Percentiles rank a stretch among this genome's conserved stretches.
These are phyloP conservation scores for Monilinia polystroma DNA, from an alignment of 2,329 filamentous ascomycete genomes.

Conservation along the genomic window DNA sequence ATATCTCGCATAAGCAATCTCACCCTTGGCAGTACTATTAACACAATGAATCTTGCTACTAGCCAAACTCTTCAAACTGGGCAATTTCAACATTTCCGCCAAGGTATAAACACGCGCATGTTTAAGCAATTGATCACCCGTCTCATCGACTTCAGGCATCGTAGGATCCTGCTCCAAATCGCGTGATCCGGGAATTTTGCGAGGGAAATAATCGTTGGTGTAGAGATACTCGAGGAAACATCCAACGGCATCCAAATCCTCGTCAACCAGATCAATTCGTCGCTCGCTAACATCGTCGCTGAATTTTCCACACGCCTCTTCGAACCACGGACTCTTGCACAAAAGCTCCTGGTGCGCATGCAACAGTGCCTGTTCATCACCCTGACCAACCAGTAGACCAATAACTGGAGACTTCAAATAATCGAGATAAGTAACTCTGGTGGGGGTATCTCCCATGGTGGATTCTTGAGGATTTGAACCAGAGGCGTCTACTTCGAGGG, in stretches of 20 bases:
- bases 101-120: constrained; percentile 90
- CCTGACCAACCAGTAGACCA: constrained; percentile 63
- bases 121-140: constrained; percentile 79
- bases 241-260: constrained; percentile 71
- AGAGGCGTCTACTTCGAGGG: constrained; percentile 10
- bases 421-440: constrained; percentile 47
- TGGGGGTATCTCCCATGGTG: constrained; percentile 29
- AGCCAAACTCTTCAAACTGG: constrained; percentile 70
- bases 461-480: constrained; percentile 27
- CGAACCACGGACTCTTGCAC: constrained; percentile 71
- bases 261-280: constrained; percentile 64
- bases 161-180: constrained; percentile 68
- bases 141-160: constrained; percentile 66
- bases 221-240: constrained; percentile 84
- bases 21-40: constrained; percentile 81
- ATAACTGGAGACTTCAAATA: constrained; percentile 70
- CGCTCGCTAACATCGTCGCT: constrained; percentile 61
- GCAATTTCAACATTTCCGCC: constrained; percentile 72
- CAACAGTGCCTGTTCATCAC: constrained; percentile 60
- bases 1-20: constrained; percentile 89
- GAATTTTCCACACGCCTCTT: constrained; percentile 60
- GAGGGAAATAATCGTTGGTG: constrained; percentile 83
- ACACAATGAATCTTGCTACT: constrained; percentile 91
- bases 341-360: constrained; percentile 80
- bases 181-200: constrained; percentile 60